These are phyloP conservation scores for Gossypium laxum DNA, from an alignment of 441 rosid species.

Conservation along the genomic window DNA sequence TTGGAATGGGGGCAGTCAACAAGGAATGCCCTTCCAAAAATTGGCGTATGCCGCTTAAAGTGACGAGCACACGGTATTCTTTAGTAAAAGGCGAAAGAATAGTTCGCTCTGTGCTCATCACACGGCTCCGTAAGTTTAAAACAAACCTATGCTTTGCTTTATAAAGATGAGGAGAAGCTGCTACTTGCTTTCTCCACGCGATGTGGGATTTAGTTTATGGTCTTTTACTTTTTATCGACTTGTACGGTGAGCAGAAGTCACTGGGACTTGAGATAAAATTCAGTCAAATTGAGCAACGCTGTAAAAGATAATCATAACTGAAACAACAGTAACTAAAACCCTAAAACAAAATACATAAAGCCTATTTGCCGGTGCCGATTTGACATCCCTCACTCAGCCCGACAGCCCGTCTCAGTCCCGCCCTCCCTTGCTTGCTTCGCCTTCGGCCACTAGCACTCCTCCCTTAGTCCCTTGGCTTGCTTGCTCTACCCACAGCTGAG, in stretches of 20 bases:
- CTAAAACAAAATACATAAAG: too few relatives aligned
- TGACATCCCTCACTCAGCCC: not conserved
- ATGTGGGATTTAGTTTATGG: too few relatives aligned
- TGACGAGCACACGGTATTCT: slow-evolving; percentile 47
- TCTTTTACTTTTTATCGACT: too few relatives aligned
- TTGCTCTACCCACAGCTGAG: not conserved
- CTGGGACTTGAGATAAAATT: too few relatives aligned
- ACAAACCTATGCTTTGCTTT: fast-evolving
- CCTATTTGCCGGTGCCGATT: too few relatives aligned
- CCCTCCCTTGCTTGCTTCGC: not conserved
- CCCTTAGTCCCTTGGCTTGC: not conserved
- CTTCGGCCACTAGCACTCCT: not conserved
- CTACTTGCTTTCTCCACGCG: too few relatives aligned
- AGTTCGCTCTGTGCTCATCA: slow-evolving; percentile 40
- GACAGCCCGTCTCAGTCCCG: not conserved
- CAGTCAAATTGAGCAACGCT: too few relatives aligned
- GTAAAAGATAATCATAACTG: too few relatives aligned
- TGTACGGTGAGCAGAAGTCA: too few relatives aligned
- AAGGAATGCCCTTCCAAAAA: not conserved
- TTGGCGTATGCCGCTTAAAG: slow-evolving; percentile 5
- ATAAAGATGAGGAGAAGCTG: too few relatives aligned
- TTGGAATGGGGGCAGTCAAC: not conserved
- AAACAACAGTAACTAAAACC: too few relatives aligned
- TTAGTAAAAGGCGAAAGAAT: slow-evolving; percentile 79
- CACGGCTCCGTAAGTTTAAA: slow-evolving; percentile 19